phyloP scores from a whole-genome alignment of 2,329 filamentous ascomycete genomes.

The Blumeriella jaapii region DNA sequence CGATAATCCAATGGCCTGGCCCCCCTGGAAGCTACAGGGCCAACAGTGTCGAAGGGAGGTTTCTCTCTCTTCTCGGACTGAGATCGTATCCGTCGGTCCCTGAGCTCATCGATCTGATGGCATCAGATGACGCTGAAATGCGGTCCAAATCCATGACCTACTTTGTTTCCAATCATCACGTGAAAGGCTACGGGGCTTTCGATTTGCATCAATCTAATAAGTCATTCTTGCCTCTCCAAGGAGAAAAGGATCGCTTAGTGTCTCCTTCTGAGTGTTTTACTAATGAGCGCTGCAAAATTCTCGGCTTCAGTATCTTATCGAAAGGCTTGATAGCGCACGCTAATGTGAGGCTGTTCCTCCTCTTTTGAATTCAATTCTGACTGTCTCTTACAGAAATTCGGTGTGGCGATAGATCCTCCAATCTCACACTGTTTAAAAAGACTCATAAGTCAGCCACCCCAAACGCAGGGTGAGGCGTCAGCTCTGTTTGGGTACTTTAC shows the following conservation, averaged over 20 bases:
- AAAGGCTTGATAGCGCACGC: constrained; percentile 71
- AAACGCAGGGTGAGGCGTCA: constrained; percentile 51
- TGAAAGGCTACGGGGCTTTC: constrained; percentile 61
- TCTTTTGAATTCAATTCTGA: background rate
- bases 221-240: constrained; percentile 60
- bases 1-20: constrained; percentile 73
- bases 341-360: constrained; percentile 29
- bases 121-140: constrained; percentile 43
- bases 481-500: constrained; percentile 76
- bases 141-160: constrained; percentile 67
- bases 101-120: constrained; percentile 71
- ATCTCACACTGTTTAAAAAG: constrained; percentile 66
- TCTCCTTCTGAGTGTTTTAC: constrained; percentile 70
- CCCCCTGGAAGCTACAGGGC: constrained; percentile 48
- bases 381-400: constrained; percentile 57
- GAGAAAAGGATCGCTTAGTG: constrained; percentile 52
- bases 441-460: constrained; percentile 61
- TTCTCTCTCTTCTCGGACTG: constrained; percentile 64
- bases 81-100: constrained; percentile 57
- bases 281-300: constrained; percentile 61
- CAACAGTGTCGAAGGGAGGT: constrained; percentile 60
- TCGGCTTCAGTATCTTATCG: constrained; percentile 71
- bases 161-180: constrained; percentile 68
- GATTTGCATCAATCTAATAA: constrained; percentile 43
- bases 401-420: constrained; percentile 70